phyloP scores from a whole-genome alignment of 352 stramenopile species.

The Phytopythium mirpurense region DNA sequence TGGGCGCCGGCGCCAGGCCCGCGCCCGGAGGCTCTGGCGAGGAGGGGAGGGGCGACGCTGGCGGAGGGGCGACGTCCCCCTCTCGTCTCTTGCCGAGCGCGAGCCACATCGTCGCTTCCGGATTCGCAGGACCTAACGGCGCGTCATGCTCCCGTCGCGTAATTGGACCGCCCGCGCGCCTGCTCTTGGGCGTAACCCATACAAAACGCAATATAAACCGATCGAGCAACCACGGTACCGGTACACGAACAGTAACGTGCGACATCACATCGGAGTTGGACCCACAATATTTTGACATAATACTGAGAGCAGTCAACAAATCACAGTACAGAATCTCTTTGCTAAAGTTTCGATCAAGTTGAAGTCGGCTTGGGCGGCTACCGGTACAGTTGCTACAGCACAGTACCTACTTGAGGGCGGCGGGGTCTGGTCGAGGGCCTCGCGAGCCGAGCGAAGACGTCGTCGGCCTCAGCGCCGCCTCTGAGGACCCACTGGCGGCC shows the following conservation, averaged over 20 bases:
- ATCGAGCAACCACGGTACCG: neutral
- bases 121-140: neutral
- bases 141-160: neutral
- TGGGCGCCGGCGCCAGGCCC: neutral
- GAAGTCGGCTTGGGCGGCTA: too few species aligned
- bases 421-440: neutral
- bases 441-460: neutral
- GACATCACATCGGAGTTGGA: too few species aligned
- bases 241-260: too few species aligned
- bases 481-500: slow-evolving; percentile 5
- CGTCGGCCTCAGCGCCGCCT: neutral
- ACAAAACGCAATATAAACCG: neutral
- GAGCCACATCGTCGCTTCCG: neutral
- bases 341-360: too few species aligned
- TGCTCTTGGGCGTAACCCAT: neutral
- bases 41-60: neutral
- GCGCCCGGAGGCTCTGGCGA: neutral
- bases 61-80: neutral
- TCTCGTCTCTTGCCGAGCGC: slow-evolving; percentile 3
- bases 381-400: too few species aligned
- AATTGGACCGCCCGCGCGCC: too few species aligned
- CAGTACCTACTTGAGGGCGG: too few species aligned
- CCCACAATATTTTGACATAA: too few species aligned
- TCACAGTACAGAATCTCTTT: too few species aligned
- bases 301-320: too few species aligned